Conservation (phyloP, 1,139 yeast species). For the Saccharomyces hybrid region DNA sequence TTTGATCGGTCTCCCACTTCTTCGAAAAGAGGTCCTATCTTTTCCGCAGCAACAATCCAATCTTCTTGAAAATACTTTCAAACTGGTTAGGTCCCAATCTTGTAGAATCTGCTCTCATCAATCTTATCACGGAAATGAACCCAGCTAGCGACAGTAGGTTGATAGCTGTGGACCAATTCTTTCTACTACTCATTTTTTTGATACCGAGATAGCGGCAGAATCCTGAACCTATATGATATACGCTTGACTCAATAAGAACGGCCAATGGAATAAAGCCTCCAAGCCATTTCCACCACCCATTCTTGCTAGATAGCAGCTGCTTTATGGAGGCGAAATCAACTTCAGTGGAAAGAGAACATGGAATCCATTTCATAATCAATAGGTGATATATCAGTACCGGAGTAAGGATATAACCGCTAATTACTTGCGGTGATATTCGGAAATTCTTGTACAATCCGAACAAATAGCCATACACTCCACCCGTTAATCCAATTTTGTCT, state of each 20-base stretch:
- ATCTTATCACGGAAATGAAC: slow-evolving; percentile 15
- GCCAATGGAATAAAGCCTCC: slow-evolving; percentile 21
- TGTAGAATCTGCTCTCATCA: slow-evolving; percentile 9
- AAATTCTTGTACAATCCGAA: slow-evolving; percentile 18
- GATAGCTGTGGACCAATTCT: slow-evolving; percentile 16
- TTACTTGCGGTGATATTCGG: slow-evolving; percentile 16
- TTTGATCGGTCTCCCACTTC: background rate
- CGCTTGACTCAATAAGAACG: slow-evolving; percentile 17
- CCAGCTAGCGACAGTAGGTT: slow-evolving; percentile 14
- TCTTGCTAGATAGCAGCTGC: slow-evolving; percentile 19
- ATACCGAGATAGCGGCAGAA: slow-evolving; percentile 15
- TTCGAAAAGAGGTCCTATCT: background rate
- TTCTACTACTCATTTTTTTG: slow-evolving; percentile 14
- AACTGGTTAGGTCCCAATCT: background rate
- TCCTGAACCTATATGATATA: slow-evolving; percentile 24
- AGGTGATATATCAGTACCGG: slow-evolving; percentile 22
- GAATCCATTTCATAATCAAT: slow-evolving; percentile 19
- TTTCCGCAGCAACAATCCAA: background rate
- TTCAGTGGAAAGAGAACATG: slow-evolving; percentile 7
- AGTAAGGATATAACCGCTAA: slow-evolving; percentile 20
- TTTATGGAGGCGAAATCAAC: slow-evolving; percentile 21
- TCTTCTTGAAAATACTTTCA: slow-evolving; percentile 1
- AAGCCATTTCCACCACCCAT: slow-evolving; percentile 15
- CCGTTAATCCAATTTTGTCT: slow-evolving; percentile 20
- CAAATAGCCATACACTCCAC: slow-evolving; percentile 24